Conservation (phyloP, 2,329 filamentous ascomycete species). For the Huntiella abstrusa region DNA sequence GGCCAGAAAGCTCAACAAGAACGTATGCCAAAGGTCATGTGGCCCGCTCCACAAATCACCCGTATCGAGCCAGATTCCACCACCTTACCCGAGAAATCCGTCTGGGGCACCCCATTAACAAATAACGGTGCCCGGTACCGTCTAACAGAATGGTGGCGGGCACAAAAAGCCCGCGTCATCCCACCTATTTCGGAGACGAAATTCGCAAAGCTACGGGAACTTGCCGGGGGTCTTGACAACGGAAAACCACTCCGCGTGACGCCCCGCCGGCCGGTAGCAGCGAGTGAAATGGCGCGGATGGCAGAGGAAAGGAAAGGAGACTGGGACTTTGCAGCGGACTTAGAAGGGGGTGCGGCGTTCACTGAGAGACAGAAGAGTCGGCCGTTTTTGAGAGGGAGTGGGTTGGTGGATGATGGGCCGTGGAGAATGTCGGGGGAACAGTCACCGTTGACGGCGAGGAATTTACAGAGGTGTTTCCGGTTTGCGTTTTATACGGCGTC, state of each 20-base stretch:
- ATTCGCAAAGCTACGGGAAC: conserved; percentile 2
- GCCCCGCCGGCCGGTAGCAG: conserved; percentile 1
- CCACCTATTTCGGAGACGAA: conserved; percentile 17
- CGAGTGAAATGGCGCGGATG: neutral
- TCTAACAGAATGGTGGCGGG: conserved; percentile 25
- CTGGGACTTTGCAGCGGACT: conserved; percentile 8
- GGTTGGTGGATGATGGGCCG: conserved; percentile 5
- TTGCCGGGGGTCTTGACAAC: conserved; percentile 6
- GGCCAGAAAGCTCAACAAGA: conserved; percentile 23
- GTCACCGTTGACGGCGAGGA: conserved; percentile 8
- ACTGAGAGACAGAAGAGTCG: conserved; percentile 8
- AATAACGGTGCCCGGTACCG: conserved; percentile 3
- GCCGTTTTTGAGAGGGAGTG: conserved; percentile 7
- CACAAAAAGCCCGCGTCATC: conserved; percentile 26
- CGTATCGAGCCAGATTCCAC: conserved; percentile 17
- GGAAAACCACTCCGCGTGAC: conserved; percentile 7
- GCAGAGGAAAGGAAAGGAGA: neutral
- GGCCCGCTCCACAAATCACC: conserved; percentile 15
- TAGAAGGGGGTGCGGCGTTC: conserved; percentile 1
- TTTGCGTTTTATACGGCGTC: conserved; percentile 10
- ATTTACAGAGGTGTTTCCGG: conserved; percentile 9
- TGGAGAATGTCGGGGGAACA: conserved; percentile 1
- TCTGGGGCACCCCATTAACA: conserved; percentile 27
- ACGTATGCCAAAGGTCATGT: conserved; percentile 14
- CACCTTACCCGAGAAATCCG: conserved; percentile 24